Evolutionary conservation across 495 filamentous ascomycete genomes (phyloP).

Genomic region (Podospora pseudopauciseta): DNA sequence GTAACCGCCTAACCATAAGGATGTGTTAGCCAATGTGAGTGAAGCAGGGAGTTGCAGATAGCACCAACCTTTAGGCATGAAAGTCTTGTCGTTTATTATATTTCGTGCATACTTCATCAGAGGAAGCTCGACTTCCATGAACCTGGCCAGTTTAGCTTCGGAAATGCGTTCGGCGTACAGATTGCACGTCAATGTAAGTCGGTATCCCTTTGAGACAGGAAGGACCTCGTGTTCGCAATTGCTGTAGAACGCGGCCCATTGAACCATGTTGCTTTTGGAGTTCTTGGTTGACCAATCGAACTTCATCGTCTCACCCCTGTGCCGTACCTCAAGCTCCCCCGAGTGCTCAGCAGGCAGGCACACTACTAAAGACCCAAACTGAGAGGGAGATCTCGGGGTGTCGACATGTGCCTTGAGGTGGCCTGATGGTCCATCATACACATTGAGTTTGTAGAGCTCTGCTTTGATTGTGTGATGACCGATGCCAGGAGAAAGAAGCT

Average conservation of each 20-base stretch:
- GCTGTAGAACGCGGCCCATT: constrained; percentile 61
- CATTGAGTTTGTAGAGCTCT: constrained; percentile 57
- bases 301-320: constrained; percentile 32
- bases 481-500: constrained; percentile 45
- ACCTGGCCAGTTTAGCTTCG: neutral
- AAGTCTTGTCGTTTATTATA: neutral
- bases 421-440: constrained; percentile 52
- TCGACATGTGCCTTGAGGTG: constrained; percentile 54
- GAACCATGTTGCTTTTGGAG: constrained; percentile 24
- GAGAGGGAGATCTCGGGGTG: constrained; percentile 45
- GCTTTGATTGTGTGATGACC: constrained; percentile 28
- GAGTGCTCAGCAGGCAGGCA: constrained; percentile 47
- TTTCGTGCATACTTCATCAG: neutral
- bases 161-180: constrained; percentile 33
- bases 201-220: constrained; percentile 48
- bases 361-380: constrained; percentile 57
- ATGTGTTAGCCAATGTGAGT: neutral
- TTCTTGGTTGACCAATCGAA: constrained; percentile 43
- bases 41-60: neutral
- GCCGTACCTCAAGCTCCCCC: constrained; percentile 35
- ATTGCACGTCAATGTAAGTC: constrained; percentile 59
- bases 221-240: constrained; percentile 61
- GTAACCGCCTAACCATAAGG: constrained; percentile 6
- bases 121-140: neutral
- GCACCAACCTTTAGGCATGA: constrained; percentile 9